Base-by-base conservation (phyloP, 257 asterid genomes). In the Solanum chiquidenum region DNA sequence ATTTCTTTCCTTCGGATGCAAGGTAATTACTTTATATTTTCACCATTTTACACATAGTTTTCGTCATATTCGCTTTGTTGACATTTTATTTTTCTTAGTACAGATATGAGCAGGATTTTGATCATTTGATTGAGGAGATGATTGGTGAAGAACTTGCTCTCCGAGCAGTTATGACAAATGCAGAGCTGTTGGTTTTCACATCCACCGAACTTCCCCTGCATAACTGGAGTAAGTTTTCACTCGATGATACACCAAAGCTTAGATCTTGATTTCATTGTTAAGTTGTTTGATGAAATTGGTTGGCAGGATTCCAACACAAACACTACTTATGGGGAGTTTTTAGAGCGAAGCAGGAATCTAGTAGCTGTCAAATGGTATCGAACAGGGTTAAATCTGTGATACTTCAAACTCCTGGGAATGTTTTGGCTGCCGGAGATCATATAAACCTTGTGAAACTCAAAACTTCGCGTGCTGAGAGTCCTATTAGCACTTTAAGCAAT, bases 311-410 rank as follows among this genome's bases (percentile, higher is more conserved):
- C 83, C 91, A 87, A 66, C 89, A 91, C n/a, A 92, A 93, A 83
- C 91, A 90, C 85, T 96, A 93, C 86, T 91, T 96, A 25, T 96
- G 98, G 99, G 99, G 98, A 0, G 98, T 95, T 75, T 96, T 96
- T 86, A 90, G 93, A 86, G 91, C 86, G 68, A 92, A 90, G 88
- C 93, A 85, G 77, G 34, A 46, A 23, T 2, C 71, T 44, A n/a
- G 87, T 34, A 74, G 84, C 62, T 42, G 4, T 76, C 84, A 40
- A 77, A 42, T 42, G 37, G 37, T 25, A 25, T 42, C 84, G 6
- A 42, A 42, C 14, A 21, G 62, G 83, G 27, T 13, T 76, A 76
- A 40, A 76, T 3, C 55, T 75, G n/a, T 23, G 37, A 77, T 25
- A 27, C 37, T 42, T 77, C 84, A 42, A 42, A 25, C 62, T 77